Evolutionary conservation across 2,329 filamentous ascomycete species (phyloP), one percentile per base, ranked within the genome.

Genomic region (Penicillium hesseltinei): DNA sequence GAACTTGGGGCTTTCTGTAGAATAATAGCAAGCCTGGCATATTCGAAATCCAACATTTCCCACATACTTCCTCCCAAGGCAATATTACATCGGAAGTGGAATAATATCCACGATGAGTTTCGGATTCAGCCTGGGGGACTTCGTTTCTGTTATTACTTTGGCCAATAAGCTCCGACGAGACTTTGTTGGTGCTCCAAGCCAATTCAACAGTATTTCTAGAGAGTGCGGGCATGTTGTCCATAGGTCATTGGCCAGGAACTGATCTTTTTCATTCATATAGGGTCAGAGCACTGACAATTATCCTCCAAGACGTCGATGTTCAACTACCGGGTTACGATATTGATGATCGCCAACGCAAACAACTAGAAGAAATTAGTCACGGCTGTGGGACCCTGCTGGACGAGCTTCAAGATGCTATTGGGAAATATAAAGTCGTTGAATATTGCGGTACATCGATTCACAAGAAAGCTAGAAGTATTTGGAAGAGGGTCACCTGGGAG

Each of bases 401-500:
- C 1, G 50, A 52, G 13, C 29, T 52, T 27, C 29, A 52, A 27
- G 8, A 36, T 36, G 42, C n/a, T 1, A 36, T 53, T 1, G 40
- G 1, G 11, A 46, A 46, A 46, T 46, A 53, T 23, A 29, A 27
- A 21, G 11, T 46, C 3, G 31, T 46, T 10, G 23, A 27, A 17
- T 53, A 53, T n/a, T 21, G 21, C 11, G 51, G 51, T 7, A 38
- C 29, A n/a, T 35, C 39, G 2, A 29, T 53, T 13, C 51, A 46
- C 7, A 53, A 53, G 4, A 36, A 38, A 23, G 31, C 40, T 33
- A 46, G 23, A 25, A 29, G 51, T 29, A 29, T 46, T 6, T 53
- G 51, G 51, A 53, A 53, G 25, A 46, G 42, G n/a, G 21, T 53
- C 3, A 17, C 42, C 3, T 53, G 42, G 51, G 40, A 53, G 13